Conservation (phyloP, 345 rosid genomes). For the Citrus glauca region DNA sequence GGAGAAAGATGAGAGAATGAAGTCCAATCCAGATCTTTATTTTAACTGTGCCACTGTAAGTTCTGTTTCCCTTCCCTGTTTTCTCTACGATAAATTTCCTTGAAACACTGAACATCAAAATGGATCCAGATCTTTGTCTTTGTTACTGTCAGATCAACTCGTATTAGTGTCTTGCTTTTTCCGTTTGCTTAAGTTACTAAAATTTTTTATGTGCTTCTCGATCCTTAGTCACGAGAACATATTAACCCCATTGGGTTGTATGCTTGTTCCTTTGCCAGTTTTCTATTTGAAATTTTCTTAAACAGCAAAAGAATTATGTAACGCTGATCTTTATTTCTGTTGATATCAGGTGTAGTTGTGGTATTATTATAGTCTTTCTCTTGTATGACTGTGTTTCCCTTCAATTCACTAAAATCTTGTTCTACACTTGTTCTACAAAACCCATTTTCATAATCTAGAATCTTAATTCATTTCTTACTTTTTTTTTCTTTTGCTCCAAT, state of each 20-base stretch:
- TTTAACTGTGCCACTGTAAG: conserved; percentile 74
- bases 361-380: background rate
- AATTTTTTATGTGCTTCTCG: background rate
- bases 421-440: background rate
- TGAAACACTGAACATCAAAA: background rate
- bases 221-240: background rate
- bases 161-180: background rate
- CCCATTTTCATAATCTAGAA: background rate
- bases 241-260: background rate
- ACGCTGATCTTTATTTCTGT: background rate
- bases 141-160: background rate
- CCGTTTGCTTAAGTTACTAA: background rate
- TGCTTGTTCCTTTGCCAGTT: background rate
- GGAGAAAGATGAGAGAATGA: conserved; percentile 69
- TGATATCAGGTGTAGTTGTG: background rate
- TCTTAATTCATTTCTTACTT: background rate
- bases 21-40: conserved; percentile 65
- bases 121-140: background rate
- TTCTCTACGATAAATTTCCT: background rate
- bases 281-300: background rate
- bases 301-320: background rate
- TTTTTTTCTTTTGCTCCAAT: background rate
- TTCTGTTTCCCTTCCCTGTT: background rate
- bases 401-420: background rate
- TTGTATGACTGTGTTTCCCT: background rate